Evolutionary conservation across 352 stramenopile species (phyloP).

Genomic region (Globisporangium alternatum): DNA sequence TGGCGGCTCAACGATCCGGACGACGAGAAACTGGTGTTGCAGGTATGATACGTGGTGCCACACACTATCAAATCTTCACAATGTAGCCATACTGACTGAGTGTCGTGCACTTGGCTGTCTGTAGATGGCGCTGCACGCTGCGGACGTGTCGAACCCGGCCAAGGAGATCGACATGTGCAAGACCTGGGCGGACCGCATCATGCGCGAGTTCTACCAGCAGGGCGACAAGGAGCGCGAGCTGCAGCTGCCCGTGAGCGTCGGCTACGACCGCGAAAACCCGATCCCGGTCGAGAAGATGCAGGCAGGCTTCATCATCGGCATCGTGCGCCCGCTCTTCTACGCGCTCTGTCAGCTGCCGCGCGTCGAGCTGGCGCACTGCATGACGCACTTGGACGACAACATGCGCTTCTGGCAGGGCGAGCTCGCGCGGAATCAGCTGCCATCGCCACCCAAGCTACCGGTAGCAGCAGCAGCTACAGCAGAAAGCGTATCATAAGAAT

Average conservation of each 20-base stretch:
- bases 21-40: slow-evolving; percentile 69
- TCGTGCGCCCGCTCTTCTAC: slow-evolving; percentile 80
- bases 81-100: background rate
- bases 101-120: slow-evolving; percentile 2
- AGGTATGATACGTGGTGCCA: slow-evolving; percentile 25
- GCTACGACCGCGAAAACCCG: slow-evolving; percentile 87
- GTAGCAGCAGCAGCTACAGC: slow-evolving; percentile 4
- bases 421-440: slow-evolving; percentile 41
- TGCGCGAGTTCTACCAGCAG: slow-evolving; percentile 93
- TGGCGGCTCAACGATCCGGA: slow-evolving; percentile 60
- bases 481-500: slow-evolving; percentile 6
- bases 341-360: slow-evolving; percentile 53
- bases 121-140: slow-evolving; percentile 81
- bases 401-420: slow-evolving; percentile 66
- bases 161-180: slow-evolving; percentile 76
- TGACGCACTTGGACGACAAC: slow-evolving; percentile 67
- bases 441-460: slow-evolving; percentile 15
- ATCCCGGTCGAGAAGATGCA: slow-evolving; percentile 89
- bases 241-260: slow-evolving; percentile 82
- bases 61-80: background rate
- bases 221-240: slow-evolving; percentile 92
- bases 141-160: slow-evolving; percentile 93
- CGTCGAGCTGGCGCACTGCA: slow-evolving; percentile 52
- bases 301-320: slow-evolving; percentile 93
- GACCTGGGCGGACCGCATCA: slow-evolving; percentile 89